Base-by-base conservation (phyloP, 306 rosid genomes). In the Betula pendula region DNA sequence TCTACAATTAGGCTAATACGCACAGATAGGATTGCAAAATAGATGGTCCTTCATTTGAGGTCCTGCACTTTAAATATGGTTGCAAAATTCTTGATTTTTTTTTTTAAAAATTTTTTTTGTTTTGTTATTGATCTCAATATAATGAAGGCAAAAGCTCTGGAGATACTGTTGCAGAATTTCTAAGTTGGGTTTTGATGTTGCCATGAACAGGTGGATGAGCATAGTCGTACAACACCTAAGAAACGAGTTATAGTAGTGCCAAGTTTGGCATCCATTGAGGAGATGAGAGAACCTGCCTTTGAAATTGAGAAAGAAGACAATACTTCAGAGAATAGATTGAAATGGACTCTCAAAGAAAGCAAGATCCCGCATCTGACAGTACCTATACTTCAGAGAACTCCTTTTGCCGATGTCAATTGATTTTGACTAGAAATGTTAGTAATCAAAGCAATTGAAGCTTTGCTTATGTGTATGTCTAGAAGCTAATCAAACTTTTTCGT, bases 391-490 rank as follows among this genome's bases (percentile, higher is more conserved):
- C 29, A 66, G 27, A 84, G 97, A 84, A 84, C 90, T 63, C 98
- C 97, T 48, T 92, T 94, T 75, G 80, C 93, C n/a, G n/a, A n/a
- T 7, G 80, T 91, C 72, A 94, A 94, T 84, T 84, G 71, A 84
- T 38, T 13, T 33, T 25, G 12, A 14, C 42, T 14, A 66, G 38
- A 66, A 1, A n/a, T 10, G 43, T 60, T 73, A 75, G 8, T 8
- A 35, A 24, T 65, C 2, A 29, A 29, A 35, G 6, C 1, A 3
- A 63, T 3, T 15, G 42, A 33, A 6, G 6, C 22, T 66, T 10
- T 22, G 45, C 24, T 19, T 65, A 11, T 35, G 33, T 33, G 22
- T 33, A 33, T 63, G 70, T 17, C n/a, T n/a, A n/a, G n/a, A n/a
- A n/a, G n/a, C n/a, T 29, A 63, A 63, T 35, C 44, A 63, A 33